These are phyloP conservation scores for Globisporangium yorkense DNA, from an alignment of 352 stramenopile genomes.

Conservation along the genomic window DNA sequence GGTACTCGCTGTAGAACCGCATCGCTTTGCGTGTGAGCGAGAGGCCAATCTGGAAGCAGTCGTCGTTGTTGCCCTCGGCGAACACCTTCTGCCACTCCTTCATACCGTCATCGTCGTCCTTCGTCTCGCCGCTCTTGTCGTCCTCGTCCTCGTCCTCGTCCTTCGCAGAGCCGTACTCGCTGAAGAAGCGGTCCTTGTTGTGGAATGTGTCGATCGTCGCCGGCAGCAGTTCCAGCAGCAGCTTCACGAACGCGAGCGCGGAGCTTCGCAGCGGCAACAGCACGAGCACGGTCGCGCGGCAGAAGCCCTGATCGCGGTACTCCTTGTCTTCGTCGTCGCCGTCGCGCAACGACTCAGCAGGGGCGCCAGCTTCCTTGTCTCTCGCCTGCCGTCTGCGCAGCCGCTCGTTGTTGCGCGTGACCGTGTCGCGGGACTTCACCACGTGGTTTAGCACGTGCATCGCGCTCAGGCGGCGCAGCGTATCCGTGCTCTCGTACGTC, in stretches of 20 bases:
- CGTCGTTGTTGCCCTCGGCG: slow-evolving; percentile 67
- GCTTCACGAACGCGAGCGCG: slow-evolving; percentile 54
- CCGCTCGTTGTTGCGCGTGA: slow-evolving; percentile 66
- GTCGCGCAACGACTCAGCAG: neutral
- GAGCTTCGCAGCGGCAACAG: slow-evolving; percentile 63
- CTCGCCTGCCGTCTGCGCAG: slow-evolving; percentile 37
- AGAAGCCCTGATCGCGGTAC: slow-evolving; percentile 77
- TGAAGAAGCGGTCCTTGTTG: slow-evolving; percentile 73
- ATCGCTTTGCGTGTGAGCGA: slow-evolving; percentile 61
- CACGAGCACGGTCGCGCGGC: slow-evolving; percentile 60
- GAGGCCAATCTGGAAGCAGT: slow-evolving; percentile 74
- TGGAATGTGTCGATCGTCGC: slow-evolving; percentile 49
- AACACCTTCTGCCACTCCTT: slow-evolving; percentile 80
- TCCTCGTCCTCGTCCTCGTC: slow-evolving; percentile 15
- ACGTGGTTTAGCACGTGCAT: slow-evolving; percentile 83
- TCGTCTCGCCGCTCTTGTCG: slow-evolving; percentile 13
- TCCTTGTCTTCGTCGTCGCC: slow-evolving; percentile 46
- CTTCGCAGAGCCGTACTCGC: slow-evolving; percentile 40
- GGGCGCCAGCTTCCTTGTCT: slow-evolving; percentile 3
- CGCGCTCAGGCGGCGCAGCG: slow-evolving; percentile 45
- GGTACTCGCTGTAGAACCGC: slow-evolving; percentile 78
- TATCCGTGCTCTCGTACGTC: slow-evolving; percentile 46
- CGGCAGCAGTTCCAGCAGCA: slow-evolving; percentile 59
- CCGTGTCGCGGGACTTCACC: slow-evolving; percentile 64
- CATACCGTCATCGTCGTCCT: slow-evolving; percentile 16